Evolutionary conservation across 129 eudicot species (phyloP), one percentile per base, ranked within the genome.

Genomic region (Artemisia tridentata): DNA sequence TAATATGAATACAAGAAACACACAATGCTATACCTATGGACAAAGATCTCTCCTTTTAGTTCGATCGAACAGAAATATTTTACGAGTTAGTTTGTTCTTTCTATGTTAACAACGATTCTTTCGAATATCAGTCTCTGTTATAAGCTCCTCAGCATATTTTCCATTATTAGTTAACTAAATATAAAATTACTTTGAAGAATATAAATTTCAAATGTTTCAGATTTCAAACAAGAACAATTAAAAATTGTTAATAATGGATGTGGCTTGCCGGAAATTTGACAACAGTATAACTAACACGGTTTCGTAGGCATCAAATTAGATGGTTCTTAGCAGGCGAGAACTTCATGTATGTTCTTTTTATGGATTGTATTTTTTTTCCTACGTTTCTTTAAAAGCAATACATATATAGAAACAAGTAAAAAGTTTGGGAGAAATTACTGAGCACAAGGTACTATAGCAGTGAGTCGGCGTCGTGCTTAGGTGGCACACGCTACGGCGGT

Each of bases 281-380:
- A 51, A 65, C 52, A 54, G 27, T 65, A 15, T 47, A 23, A 58
- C 49, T 43, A 62, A 68, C 14, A 38, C 58, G 47, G 47, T 70
- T 75, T 75, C 69, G 62, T 12, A 14, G 80, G 82, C 85, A 65
- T 17, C 68, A 77, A 77, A 69, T 71, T 74, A 63, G 78, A 75
- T 72, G 58, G 68, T 76, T 78, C 70, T 16, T 56, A 72, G 88
- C 83, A 77, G 69, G 76, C 88, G 74, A 70, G 52, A 50, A 53
- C 61, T 69, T 73, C 72, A 65, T 76, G 84, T 77, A 52, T 62
- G 16, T 23, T 67, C 20, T 72, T 49, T 60, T 66, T 13, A 55
- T 72, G 38, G 14, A 59, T 20, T 20, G 0, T 20, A 0, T 20
- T 20, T 20, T 20, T 20, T 1, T 1, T 20, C 23, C 23, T 20